These are phyloP conservation scores for Arachnomyces sp. DNA, from an alignment of 2,329 filamentous ascomycete species.

Conservation along the genomic window DNA sequence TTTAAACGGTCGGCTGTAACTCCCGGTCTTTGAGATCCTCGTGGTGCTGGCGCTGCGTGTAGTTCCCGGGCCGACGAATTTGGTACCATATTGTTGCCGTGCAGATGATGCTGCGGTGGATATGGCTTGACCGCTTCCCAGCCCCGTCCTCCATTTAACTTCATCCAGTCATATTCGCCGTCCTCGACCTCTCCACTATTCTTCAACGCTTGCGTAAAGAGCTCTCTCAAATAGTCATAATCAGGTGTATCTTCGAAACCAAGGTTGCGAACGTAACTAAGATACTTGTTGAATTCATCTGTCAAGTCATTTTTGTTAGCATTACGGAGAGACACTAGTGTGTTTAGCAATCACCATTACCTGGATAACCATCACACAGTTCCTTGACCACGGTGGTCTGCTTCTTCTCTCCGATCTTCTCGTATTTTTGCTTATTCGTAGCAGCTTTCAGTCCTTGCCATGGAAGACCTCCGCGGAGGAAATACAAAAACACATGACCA, in stretches of 20 bases:
- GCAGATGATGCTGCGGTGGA: constrained; percentile 64
- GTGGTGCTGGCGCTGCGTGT: constrained; percentile 60
- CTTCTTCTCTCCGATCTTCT: constrained; percentile 99
- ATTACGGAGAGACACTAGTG: not conserved
- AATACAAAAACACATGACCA: constrained; percentile 64
- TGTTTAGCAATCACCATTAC: constrained; percentile 33
- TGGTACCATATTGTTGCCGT: constrained; percentile 69
- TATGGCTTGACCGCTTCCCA: constrained; percentile 75
- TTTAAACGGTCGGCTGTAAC: constrained; percentile 86
- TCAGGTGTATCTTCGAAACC: constrained; percentile 98
- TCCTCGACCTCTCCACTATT: constrained; percentile 91
- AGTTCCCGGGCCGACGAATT: constrained; percentile 80
- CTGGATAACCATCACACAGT: constrained; percentile 87
- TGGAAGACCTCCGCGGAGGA: constrained; percentile 57
- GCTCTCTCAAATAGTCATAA: constrained; percentile 93
- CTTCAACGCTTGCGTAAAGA: constrained; percentile 94
- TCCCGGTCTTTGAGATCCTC: constrained; percentile 52
- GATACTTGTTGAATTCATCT: constrained; percentile 96
- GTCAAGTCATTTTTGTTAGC: constrained; percentile 24
- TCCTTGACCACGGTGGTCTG: constrained; percentile 97
- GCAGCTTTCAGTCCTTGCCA: constrained; percentile 64
- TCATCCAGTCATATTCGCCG: constrained; percentile 99
- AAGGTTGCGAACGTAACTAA: constrained; percentile 93
- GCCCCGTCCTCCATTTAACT: constrained; percentile 85
- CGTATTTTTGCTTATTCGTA: constrained; percentile 92